phyloP scores from a whole-genome alignment of 1,284 basidiomycete genomes.

The Xerocomus tenax region DNA sequence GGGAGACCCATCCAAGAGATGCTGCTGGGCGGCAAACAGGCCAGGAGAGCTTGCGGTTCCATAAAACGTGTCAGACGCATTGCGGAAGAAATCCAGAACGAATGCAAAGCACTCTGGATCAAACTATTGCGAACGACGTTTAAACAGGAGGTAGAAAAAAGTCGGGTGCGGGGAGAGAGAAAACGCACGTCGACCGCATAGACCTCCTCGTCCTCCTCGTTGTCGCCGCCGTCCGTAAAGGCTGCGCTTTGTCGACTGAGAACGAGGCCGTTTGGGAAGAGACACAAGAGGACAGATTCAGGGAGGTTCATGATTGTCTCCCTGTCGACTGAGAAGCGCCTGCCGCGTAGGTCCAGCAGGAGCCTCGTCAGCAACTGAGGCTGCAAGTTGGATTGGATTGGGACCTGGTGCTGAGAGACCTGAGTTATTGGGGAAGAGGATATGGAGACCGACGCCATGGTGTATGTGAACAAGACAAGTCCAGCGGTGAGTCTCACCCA shows the following conservation, averaged over 20 bases:
- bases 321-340: slow-evolving; percentile 89
- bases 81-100: slow-evolving; percentile 86
- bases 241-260: slow-evolving; percentile 78
- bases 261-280: slow-evolving; percentile 96
- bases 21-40: slow-evolving; percentile 72
- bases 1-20: slow-evolving; percentile 57
- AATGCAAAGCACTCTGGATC: slow-evolving; percentile 94
- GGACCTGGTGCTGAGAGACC: slow-evolving; percentile 61
- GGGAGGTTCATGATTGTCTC: slow-evolving; percentile 98
- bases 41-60: slow-evolving; percentile 71
- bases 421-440: slow-evolving; percentile 78
- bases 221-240: slow-evolving; percentile 63
- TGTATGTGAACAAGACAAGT: slow-evolving; percentile 18
- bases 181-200: slow-evolving; percentile 88
- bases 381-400: slow-evolving; percentile 63
- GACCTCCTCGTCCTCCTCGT: slow-evolving; percentile 87
- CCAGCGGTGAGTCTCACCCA: slow-evolving; percentile 17
- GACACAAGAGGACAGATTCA: slow-evolving; percentile 90
- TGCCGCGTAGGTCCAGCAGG: slow-evolving; percentile 86
- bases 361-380: slow-evolving; percentile 80
- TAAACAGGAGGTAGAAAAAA: background rate
- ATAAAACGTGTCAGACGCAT: slow-evolving; percentile 86
- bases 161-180: slow-evolving; percentile 2
- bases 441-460: slow-evolving; percentile 45
- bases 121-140: slow-evolving; percentile 52